Conservation (phyloP, 1,139 yeast genomes). For the Yamadazyma diddensiae region DNA sequence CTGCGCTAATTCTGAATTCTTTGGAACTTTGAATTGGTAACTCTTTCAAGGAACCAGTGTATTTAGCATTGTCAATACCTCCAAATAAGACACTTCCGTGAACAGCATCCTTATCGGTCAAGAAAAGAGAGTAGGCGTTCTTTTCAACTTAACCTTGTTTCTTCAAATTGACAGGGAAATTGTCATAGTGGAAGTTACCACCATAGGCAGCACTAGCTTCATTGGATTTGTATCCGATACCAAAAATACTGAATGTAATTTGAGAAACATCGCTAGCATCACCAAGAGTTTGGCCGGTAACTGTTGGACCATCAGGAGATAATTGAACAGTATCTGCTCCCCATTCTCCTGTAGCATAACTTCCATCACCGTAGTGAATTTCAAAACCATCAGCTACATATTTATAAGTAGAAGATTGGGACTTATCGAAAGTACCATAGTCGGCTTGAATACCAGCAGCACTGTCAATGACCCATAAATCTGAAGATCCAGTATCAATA, state of each 20-base stretch:
- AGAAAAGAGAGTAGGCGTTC: conserved; percentile 34
- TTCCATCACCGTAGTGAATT: conserved; percentile 58
- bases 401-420: conserved; percentile 24
- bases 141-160: conserved; percentile 24
- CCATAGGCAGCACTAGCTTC: conserved; percentile 6
- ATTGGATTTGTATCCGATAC: conserved; percentile 37
- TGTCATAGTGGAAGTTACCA: conserved; percentile 16
- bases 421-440: conserved; percentile 13
- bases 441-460: conserved; percentile 8
- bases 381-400: conserved; percentile 30
- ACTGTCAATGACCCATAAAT: conserved; percentile 35
- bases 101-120: conserved; percentile 20
- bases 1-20: conserved; percentile 22
- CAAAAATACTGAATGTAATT: conserved; percentile 40
- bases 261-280: conserved; percentile 6
- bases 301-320: conserved; percentile 7
- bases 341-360: conserved; percentile 61
- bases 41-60: conserved; percentile 28
- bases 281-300: conserved; percentile 6
- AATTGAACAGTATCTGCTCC: conserved; percentile 42
- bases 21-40: conserved; percentile 18
- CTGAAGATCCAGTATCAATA: conserved; percentile 49
- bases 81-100: conserved; percentile 47
- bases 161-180: conserved; percentile 27
- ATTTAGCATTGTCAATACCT: conserved; percentile 50